Base-by-base conservation (phyloP, 192 early-diverging fungal genomes). In the Phlyctochytrium arcticum region DNA sequence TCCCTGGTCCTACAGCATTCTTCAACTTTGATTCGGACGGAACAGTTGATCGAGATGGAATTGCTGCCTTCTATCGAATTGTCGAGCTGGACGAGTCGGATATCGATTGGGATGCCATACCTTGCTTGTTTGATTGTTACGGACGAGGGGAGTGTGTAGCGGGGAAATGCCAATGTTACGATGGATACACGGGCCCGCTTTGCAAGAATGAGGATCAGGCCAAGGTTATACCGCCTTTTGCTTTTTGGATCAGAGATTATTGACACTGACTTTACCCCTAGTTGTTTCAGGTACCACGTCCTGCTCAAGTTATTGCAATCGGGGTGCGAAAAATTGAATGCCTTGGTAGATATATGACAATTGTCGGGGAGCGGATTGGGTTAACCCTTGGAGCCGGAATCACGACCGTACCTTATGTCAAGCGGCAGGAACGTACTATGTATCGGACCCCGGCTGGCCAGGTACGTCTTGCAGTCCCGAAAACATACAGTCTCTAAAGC, bases 81-180 rank as follows among this genome's bases (percentile, higher is more conserved):
- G n/a, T 30, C 4, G 34, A 58, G 6, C 36, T 27, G 23, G n/a
- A 15, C 21, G 59, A 61, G 12, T 23, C 31, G 27, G n/a, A 33
- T 7, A 37, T 60, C 12, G 23, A n/a, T 12, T 33, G 31, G 15
- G 53, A n/a, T n/a, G 31, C 4, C 23, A 19, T 60, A 21, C 10
- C 24, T 39, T 68, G 66, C 35, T 57, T 57, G 6, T 60, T 68
- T 26, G 48, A 68, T 50, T 68, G 66, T 49, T 60, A 49, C 44
- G 66, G 57, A 53, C 55, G 46, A 12, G 66, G 66, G n/a, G 26
- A 12, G 5, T 68, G 66, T 49, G n/a, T 51, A 10, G 24, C 48
- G 21, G 66, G 66, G 12, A 32, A 23, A 30, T 68, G 66, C 33
- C 21, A 36, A 1, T 68, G 66, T 51, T 0, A 68, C 21, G 21